These are phyloP conservation scores for Scolecobasidium constrictum DNA, from an alignment of 2,329 filamentous ascomycete genomes.

Conservation along the genomic window DNA sequence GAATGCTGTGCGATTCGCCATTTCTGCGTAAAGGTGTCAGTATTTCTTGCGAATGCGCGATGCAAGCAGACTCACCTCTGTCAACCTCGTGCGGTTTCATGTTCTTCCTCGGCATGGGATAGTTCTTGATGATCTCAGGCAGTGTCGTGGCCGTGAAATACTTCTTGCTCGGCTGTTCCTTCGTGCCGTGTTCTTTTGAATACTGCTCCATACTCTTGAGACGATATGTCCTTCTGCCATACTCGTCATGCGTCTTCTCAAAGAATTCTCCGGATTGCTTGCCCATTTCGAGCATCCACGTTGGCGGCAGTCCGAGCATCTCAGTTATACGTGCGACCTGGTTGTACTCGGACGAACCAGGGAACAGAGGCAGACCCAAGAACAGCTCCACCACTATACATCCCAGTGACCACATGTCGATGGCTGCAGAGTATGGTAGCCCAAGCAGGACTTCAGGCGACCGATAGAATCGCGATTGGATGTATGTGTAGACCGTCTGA, in stretches of 20 bases:
- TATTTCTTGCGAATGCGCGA: background rate
- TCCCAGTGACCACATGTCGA: slow-evolving; percentile 98
- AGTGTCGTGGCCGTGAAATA: slow-evolving; percentile 93
- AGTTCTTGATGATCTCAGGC: slow-evolving; percentile 94
- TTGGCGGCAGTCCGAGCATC: slow-evolving; percentile 92
- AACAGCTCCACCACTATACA: slow-evolving; percentile 98
- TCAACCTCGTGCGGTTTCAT: slow-evolving; percentile 98
- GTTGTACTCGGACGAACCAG: slow-evolving; percentile 96
- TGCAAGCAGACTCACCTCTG: slow-evolving; percentile 53
- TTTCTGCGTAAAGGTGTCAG: slow-evolving; percentile 51
- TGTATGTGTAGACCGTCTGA: slow-evolving; percentile 98
- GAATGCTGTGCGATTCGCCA: slow-evolving; percentile 94
- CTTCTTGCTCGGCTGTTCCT: slow-evolving; percentile 99
- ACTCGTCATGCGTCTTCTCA: slow-evolving; percentile 86
- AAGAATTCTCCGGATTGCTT: slow-evolving; percentile 98
- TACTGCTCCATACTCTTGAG: slow-evolving; percentile 98
- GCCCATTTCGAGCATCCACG: slow-evolving; percentile 99
- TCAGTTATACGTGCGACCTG: slow-evolving; percentile 95
- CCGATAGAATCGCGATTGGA: slow-evolving; percentile 95
- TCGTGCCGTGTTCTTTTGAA: slow-evolving; percentile 85
- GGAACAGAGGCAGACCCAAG: slow-evolving; percentile 85
- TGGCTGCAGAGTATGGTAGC: slow-evolving; percentile 92
- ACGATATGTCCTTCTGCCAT: slow-evolving; percentile 78
- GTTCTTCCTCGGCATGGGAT: slow-evolving; percentile 97
- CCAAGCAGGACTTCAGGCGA: slow-evolving; percentile 95